Base-by-base conservation (phyloP, 148 eudicot genomes). In the Polygonum maritimum region DNA sequence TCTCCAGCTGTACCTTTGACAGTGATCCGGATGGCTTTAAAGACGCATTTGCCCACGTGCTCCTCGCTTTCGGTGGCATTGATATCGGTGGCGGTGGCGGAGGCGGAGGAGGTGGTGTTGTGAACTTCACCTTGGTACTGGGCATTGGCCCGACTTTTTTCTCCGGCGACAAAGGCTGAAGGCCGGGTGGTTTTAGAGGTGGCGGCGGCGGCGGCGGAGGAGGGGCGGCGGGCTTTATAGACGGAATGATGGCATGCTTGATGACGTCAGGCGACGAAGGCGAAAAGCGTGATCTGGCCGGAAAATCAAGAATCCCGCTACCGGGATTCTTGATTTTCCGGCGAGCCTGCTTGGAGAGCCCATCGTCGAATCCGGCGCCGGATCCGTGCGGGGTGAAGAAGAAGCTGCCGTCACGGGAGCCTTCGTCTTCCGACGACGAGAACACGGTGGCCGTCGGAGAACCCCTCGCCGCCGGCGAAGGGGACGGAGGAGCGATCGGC, bases 361-460 rank as follows among this genome's bases (percentile, higher is more conserved):
- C 87, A 22, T 85, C 94, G 48, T 90, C 98, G 74, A 75, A 84
- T 78, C 97, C 85, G 52, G 80, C 85, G 13, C 88, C 81, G 3
- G 97, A 95, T 13, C 99, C 89, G 18, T 89, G 83, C 0, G 97
- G 97, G 0, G 97, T 95, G n/a, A n/a, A n/a, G 65, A 88, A 90
- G 82, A 89, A 95, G 33, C 78, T 69, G 6, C 87, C 78, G 9
- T 86, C 92, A 45, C 80, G 83, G 19, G 87, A 81, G 74, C 35
- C 88, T 81, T 71, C 74, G 78, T 90, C 96, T 44, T 95, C 97
- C 0, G 82, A 82, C 0, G 91, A 86, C 0, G 93, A 86, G 3
- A 89, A 86, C 78, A 88, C 83, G 5, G 85, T 85, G 11, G 87
- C 84, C 3, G 93, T 90, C 21, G 98, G 95, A 12, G 98, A 74